Conservation (phyloP, 176 grass and related monocot species). For the Phoenix dactylifera region DNA sequence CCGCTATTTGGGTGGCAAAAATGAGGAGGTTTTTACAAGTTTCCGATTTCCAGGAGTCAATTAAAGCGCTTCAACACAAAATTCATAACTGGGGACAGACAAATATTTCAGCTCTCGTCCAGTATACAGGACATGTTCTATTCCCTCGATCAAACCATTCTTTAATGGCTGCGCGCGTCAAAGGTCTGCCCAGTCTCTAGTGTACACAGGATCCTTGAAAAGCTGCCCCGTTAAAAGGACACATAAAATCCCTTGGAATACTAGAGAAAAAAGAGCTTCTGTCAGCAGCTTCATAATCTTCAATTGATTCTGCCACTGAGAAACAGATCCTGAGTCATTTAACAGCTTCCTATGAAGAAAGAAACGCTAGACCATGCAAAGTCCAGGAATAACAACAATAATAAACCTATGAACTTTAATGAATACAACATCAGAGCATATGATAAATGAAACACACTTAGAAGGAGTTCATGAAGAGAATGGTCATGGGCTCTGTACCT, state of each 20-base stretch:
- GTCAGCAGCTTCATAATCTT: slow-evolving; percentile 4
- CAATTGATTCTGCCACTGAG: slow-evolving; percentile 25
- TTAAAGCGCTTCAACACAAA: slow-evolving; percentile 32
- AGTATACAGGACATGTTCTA: slow-evolving; percentile 21
- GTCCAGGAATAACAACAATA: slow-evolving; percentile 4
- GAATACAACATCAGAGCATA: no score
- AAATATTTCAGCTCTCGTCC: slow-evolving; percentile 21
- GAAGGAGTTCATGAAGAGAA: not conserved
- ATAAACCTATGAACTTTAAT: no score
- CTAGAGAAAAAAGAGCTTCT: slow-evolving; percentile 9
- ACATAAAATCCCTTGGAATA: slow-evolving; percentile 31
- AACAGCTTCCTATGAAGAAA: not conserved
- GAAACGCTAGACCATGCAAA: not conserved
- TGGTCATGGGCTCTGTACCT: not conserved
- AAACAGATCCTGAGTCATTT: not conserved
- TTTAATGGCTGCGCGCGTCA: slow-evolving; percentile 31
- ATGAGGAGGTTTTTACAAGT: slow-evolving; percentile 11
- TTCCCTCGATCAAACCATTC: slow-evolving; percentile 37
- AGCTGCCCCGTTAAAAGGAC: slow-evolving; percentile 40
- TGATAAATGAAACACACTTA: no score
- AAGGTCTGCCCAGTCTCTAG: slow-evolving; percentile 49
- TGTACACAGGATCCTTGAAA: slow-evolving; percentile 32
- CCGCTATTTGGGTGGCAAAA: not conserved
- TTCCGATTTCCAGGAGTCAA: slow-evolving; percentile 34
- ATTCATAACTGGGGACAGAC: slow-evolving; percentile 34